These are phyloP conservation scores for Liquidambar formosana DNA, from an alignment of 164 flowering plant genomes.

Conservation along the genomic window DNA sequence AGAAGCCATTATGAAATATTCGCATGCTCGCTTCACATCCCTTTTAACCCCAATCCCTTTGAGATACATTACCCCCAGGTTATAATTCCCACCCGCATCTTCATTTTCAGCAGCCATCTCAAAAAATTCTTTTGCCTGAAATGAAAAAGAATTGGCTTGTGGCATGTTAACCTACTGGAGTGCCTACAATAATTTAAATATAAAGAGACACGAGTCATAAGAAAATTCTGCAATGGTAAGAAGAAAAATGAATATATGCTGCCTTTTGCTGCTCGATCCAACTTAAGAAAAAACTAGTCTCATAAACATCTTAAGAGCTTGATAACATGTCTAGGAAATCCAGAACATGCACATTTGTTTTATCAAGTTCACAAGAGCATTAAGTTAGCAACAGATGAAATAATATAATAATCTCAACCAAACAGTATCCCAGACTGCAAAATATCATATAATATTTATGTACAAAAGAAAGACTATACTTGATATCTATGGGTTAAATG, in stretches of 20 bases:
- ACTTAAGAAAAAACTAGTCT: too few relatives aligned
- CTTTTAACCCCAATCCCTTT: slow-evolving; percentile 92
- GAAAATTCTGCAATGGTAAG: background rate
- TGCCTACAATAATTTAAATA: background rate
- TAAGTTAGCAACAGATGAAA: too few relatives aligned
- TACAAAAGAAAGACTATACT: too few relatives aligned
- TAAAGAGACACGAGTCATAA: background rate
- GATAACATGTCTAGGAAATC: too few relatives aligned
- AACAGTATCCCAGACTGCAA: too few relatives aligned
- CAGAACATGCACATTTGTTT: too few relatives aligned
- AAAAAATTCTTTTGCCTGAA: slow-evolving; percentile 94
- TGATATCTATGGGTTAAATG: too few relatives aligned
- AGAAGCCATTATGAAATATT: slow-evolving; percentile 68
- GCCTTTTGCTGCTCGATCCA: too few relatives aligned
- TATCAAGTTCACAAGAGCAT: too few relatives aligned
- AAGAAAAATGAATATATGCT: background rate
- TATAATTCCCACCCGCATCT: slow-evolving; percentile 91
- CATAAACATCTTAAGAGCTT: too few relatives aligned
- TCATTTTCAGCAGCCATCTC: slow-evolving; percentile 87
- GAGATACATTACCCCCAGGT: slow-evolving; percentile 90
- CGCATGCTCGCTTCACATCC: slow-evolving; percentile 65
- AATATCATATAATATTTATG: too few relatives aligned
- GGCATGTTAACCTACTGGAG: background rate
- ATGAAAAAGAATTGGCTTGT: slow-evolving; percentile 8
- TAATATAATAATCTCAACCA: too few relatives aligned